Evolutionary conservation across 192 early-diverging fungal genomes (phyloP), one percentile per base, ranked within the genome.

Genomic region (Mortierella claussenii): DNA sequence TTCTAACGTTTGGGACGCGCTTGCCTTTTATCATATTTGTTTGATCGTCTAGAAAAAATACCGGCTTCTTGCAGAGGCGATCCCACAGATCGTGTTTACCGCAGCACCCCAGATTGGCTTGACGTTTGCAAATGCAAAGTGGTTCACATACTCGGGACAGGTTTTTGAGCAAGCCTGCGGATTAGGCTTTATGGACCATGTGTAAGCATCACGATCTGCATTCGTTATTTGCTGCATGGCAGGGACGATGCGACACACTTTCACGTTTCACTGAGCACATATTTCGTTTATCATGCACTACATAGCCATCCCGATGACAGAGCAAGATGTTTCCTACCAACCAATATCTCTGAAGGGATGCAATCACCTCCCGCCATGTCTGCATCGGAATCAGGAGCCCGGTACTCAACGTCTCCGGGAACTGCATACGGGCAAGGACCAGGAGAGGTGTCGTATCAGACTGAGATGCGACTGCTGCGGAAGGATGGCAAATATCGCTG

Each of bases 61-160:
- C 50, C 68, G 86, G 31, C 53, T 85, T 11, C 49, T 88, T 21
- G 86, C 86, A 0, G 86, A 88, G 50, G 84, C 86, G 8, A 88
- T 88, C 32, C 86, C 86, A 10, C 86, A 88, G 60, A 84, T 88
- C 43, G 86, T 88, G 2, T 88, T 88, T 54, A 88, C 84, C 0
- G 80, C 82, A 17, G 62, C 82, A 0, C 83, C 83, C 21, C 78
- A 79, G 32, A 65, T 75, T 28, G 86, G 86, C 0, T 51, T 88
- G 17, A 84, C 80, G 2, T 88, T 80, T 73, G 80, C 84, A 1
- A 88, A 88, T 47, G 79, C 78, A 5, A 85, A 88, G 43, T 88
- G 86, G 86, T 65, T 69, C n/a, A 68, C 27, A 11, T 88, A 84
- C 45, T 85, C 86, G 12, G 83, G 81, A 11, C 80, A 83, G 37